These are phyloP conservation scores for Phalaenopsis hybrid DNA, from an alignment of 116 monocot genomes.

Conservation along the genomic window DNA sequence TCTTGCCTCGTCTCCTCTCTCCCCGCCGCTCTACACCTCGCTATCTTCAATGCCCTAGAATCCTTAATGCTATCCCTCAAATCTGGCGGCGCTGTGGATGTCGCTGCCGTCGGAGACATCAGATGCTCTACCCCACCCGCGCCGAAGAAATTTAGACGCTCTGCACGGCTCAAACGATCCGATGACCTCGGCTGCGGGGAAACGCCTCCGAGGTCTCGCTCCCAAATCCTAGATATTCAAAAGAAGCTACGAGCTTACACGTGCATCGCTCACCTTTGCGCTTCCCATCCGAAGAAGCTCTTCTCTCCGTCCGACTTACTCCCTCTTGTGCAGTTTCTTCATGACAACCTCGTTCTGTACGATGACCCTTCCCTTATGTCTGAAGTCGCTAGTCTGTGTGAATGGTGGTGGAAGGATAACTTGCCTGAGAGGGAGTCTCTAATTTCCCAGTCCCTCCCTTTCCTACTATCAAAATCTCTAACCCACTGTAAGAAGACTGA, in stretches of 20 bases:
- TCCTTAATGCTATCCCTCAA: conserved; percentile 31
- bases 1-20: conserved; percentile 37
- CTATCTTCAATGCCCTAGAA: conserved; percentile 28
- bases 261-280: conserved; percentile 28
- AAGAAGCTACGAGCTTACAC: conserved; percentile 33
- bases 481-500: conserved; percentile 45
- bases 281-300: conserved; percentile 55
- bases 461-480: conserved; percentile 62
- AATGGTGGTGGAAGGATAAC: conserved; percentile 77
- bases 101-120: not conserved
- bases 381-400: conserved; percentile 56
- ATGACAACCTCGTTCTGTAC: conserved; percentile 65
- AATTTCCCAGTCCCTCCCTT: conserved; percentile 73
- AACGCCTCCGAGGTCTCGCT: not conserved
- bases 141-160: conserved; percentile 23
- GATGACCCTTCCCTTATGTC: conserved; percentile 46
- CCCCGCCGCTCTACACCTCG: conserved; percentile 34
- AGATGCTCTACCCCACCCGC: conserved; percentile 27
- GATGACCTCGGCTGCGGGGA: not conserved
- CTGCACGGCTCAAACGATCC: not conserved
- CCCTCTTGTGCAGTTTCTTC: conserved; percentile 45
- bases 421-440: conserved; percentile 50
- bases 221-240: conserved; percentile 24
- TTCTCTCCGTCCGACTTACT: conserved; percentile 46
- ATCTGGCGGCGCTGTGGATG: not conserved